These are phyloP conservation scores for Fusarium denticulatum DNA, from an alignment of 2,329 filamentous ascomycete species.

Conservation along the genomic window DNA sequence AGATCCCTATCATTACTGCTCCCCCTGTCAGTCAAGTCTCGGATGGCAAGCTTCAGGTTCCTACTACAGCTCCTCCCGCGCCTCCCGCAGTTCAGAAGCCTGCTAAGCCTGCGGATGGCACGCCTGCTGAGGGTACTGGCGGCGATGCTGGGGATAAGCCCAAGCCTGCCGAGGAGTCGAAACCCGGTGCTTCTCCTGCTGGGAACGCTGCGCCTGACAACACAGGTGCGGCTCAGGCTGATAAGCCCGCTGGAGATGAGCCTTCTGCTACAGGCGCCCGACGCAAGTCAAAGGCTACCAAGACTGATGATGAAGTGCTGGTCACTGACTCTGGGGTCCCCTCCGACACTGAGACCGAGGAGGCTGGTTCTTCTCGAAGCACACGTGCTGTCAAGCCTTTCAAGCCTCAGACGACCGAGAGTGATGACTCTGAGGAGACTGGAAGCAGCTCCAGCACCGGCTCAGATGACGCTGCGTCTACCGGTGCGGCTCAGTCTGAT, in stretches of 20 bases:
- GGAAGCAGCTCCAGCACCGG: not conserved
- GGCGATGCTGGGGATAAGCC: not conserved
- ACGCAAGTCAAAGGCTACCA: not conserved
- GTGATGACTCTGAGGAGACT: slow-evolving; percentile 10
- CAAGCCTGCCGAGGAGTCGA: not conserved
- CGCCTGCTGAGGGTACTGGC: not conserved
- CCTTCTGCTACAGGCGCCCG: not conserved
- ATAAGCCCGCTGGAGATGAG: not conserved
- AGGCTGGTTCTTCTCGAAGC: not conserved
- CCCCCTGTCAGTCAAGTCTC: slow-evolving; percentile 47
- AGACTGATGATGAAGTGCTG: slow-evolving; percentile 8
- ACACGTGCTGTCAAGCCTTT: slow-evolving; percentile 30
- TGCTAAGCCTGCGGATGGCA: not conserved
- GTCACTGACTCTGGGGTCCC: slow-evolving; percentile 22
- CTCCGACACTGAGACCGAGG: not conserved
- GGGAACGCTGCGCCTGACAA: not conserved
- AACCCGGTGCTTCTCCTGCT: slow-evolving; percentile 1
- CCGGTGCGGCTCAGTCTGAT: slow-evolving; percentile 7
- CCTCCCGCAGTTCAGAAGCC: slow-evolving; percentile 9
- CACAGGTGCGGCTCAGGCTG: not conserved
- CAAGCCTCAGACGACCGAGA: slow-evolving; percentile 1
- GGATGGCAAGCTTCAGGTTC: slow-evolving; percentile 47
- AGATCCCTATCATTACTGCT: slow-evolving; percentile 37
- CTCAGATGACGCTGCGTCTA: not conserved
- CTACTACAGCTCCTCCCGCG: slow-evolving; percentile 30